Conservation (phyloP, 148 eudicot genomes). For the Diospyros lotus region DNA sequence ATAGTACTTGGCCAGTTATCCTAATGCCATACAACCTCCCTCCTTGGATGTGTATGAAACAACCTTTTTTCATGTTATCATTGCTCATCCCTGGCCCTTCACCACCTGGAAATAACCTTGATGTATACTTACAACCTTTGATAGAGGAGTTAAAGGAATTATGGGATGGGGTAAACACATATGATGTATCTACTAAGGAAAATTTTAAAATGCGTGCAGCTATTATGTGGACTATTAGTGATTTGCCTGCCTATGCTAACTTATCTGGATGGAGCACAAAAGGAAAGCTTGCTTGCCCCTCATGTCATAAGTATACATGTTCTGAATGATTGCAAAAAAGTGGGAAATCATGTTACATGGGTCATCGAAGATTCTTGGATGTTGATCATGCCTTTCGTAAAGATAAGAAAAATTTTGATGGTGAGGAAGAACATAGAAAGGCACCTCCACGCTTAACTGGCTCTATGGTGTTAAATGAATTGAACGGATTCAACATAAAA, state of each 20-base stretch:
- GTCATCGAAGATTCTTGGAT: constrained; percentile 3
- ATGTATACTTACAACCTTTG: too few relatives aligned
- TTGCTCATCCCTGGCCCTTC: too few relatives aligned
- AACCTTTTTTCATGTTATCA: background rate
- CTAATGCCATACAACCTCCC: too few relatives aligned
- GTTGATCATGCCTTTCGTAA: constrained; percentile 8
- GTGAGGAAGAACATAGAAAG: too few relatives aligned
- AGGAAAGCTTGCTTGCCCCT: constrained; percentile 7
- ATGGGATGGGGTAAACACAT: too few relatives aligned
- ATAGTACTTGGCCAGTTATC: too few relatives aligned
- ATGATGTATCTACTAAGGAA: background rate
- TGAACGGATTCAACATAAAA: background rate
- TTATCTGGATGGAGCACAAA: constrained; percentile 21
- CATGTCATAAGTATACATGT: background rate
- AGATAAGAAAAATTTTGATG: background rate
- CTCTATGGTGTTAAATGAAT: background rate
- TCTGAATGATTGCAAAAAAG: constrained; percentile 3
- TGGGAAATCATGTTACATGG: background rate
- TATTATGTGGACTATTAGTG: constrained; percentile 22
- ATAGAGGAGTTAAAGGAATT: too few relatives aligned
- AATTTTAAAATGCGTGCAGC: background rate
- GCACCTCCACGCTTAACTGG: too few relatives aligned
- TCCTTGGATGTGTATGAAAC: background rate
- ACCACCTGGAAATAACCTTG: too few relatives aligned
- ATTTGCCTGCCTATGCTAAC: constrained; percentile 15